Conservation (phyloP, 768 basidiomycete species). For the Rhodotorula babjevae region DNA sequence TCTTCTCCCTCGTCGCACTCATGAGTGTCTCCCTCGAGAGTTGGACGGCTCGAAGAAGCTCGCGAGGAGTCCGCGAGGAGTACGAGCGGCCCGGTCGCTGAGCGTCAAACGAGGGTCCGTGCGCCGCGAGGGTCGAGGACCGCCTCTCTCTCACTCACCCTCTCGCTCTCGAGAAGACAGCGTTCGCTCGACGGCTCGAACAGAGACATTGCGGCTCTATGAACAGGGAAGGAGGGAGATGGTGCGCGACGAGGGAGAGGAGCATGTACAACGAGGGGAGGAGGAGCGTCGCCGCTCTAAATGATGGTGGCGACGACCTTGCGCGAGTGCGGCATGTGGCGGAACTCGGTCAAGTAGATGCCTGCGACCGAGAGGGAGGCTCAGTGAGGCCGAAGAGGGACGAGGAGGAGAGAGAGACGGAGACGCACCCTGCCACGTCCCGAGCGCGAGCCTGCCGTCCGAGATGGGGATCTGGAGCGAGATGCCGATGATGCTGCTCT, state of each 20-base stretch:
- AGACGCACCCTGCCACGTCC: slow-evolving; percentile 80
- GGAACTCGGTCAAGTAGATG: slow-evolving; percentile 50
- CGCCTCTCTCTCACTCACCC: no score
- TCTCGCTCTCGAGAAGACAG: no score
- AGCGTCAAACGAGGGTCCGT: no score
- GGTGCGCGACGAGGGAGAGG: not conserved
- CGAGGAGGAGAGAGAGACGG: slow-evolving; percentile 32
- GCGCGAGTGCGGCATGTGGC: slow-evolving; percentile 62
- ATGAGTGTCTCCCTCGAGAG: no score
- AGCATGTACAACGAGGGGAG: no score
- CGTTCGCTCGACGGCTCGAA: no score
- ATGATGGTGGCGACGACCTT: slow-evolving; percentile 74
- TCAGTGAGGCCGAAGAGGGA: no score
- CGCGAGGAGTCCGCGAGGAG: no score
- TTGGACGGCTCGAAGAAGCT: no score
- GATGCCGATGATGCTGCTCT: slow-evolving; percentile 76
- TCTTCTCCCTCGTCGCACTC: no score
- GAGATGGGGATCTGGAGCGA: slow-evolving; percentile 80
- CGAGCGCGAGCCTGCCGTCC: slow-evolving; percentile 66
- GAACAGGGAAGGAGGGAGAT: not conserved
- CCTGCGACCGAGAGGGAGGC: not conserved
- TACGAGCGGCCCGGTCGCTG: no score
- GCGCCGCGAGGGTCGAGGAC: no score
- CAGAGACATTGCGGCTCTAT: not conserved
- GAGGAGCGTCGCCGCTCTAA: slow-evolving; percentile 39